These are phyloP conservation scores for Bruguiera gymnorhiza DNA, from an alignment of 345 rosid genomes.

Conservation along the genomic window DNA sequence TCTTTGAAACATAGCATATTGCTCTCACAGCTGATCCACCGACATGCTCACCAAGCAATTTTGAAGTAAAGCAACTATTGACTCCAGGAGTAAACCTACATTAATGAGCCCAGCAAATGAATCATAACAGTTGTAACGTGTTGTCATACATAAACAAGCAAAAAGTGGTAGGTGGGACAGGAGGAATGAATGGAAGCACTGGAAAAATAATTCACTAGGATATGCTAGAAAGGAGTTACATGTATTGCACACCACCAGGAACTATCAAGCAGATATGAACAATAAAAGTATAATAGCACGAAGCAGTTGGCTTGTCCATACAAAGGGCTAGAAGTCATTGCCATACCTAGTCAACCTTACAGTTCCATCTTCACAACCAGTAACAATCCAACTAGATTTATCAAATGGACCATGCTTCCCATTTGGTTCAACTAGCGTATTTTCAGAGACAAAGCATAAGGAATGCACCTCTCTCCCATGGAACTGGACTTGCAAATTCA, in stretches of 20 bases:
- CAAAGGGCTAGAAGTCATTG: neutral
- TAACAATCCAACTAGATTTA: slow-evolving; percentile 74
- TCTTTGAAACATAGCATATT: slow-evolving; percentile 61
- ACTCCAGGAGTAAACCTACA: slow-evolving; percentile 56
- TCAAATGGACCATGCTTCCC: slow-evolving; percentile 29
- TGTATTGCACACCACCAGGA: neutral
- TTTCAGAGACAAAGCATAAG: slow-evolving; percentile 62
- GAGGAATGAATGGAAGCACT: neutral
- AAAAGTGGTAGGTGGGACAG: neutral
- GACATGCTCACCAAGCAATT: slow-evolving; percentile 90
- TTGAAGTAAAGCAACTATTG: slow-evolving; percentile 69
- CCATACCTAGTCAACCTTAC: slow-evolving; percentile 87
- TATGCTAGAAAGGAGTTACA: neutral
- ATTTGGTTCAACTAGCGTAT: slow-evolving; percentile 30
- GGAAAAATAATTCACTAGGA: neutral
- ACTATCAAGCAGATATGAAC: neutral
- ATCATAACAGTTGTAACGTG: neutral
- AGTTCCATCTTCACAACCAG: slow-evolving; percentile 99
- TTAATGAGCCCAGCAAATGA: slow-evolving; percentile 13
- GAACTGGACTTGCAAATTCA: slow-evolving; percentile 73
- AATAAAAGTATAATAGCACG: neutral
- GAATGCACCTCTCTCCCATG: slow-evolving; percentile 97
- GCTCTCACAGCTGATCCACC: slow-evolving; percentile 98
- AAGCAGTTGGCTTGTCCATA: slow-evolving; percentile 4
- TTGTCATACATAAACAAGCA: neutral